Conservation (phyloP, 1,284 basidiomycete genomes). For the Trametes polyzona region DNA sequence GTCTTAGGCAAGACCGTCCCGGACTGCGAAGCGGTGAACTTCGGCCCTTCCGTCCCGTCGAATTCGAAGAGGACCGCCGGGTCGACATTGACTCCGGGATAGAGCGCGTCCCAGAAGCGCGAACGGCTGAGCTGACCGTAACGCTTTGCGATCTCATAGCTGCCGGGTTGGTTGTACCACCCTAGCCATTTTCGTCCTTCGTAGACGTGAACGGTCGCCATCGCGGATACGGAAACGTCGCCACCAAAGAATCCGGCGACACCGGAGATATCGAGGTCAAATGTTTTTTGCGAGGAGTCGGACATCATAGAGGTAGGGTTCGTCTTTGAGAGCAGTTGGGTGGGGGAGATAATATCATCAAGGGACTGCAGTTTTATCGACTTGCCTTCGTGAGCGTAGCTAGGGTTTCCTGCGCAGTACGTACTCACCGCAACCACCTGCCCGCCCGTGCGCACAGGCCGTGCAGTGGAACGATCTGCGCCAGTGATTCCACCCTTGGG, state of each 20-base stretch:
- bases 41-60: conserved; percentile 17
- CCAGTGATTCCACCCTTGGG: too few relatives aligned
- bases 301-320: not conserved
- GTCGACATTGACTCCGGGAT: conserved; percentile 21
- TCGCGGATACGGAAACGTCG: conserved; percentile 17
- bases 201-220: conserved; percentile 18
- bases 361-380: not conserved
- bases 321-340: not conserved
- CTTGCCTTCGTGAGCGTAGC: too few relatives aligned
- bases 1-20: conserved; percentile 23
- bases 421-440: too few relatives aligned
- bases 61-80: conserved; percentile 26
- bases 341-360: not conserved
- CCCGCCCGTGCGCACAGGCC: too few relatives aligned
- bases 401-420: too few relatives aligned
- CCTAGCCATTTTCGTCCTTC: conserved; percentile 17
- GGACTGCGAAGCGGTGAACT: conserved; percentile 19
- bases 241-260: conserved; percentile 22
- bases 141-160: conserved; percentile 18
- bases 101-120: conserved; percentile 20
- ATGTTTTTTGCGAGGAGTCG: not conserved
- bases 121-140: conserved; percentile 13
- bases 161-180: conserved; percentile 24
- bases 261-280: conserved; percentile 17
- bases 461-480: too few relatives aligned